A percentile compares a stretch with the other conserved stretches of the same genome.
Evolutionary conservation across 2,329 filamentous ascomycete genomes (phyloP).

Genomic region (Penicillium sp.): DNA sequence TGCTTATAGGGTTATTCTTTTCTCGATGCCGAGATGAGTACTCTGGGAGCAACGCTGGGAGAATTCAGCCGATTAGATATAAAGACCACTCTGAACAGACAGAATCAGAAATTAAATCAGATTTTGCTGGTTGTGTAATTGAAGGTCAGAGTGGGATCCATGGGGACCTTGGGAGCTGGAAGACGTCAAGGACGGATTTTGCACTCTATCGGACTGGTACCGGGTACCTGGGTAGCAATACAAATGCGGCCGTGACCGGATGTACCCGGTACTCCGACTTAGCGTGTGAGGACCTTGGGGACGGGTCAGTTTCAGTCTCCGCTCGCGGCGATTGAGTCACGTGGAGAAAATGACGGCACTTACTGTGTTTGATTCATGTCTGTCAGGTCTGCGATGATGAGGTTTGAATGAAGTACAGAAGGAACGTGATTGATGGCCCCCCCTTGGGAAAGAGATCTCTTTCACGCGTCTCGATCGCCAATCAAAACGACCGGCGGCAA

Average conservation of each 20-base stretch:
- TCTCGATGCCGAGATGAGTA: conserved; percentile 3
- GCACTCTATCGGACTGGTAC: conserved; percentile 7
- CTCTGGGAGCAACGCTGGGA: conserved; percentile 7
- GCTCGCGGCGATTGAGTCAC: conserved; percentile 16
- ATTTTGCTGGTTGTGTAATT: conserved; percentile 16
- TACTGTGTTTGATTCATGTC: not conserved
- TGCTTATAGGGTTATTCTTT: not conserved
- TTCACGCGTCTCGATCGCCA: conserved; percentile 15
- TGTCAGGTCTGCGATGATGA: not conserved
- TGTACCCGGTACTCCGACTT: conserved; percentile 18
- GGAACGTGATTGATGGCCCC: not conserved
- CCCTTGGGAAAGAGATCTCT: not conserved
- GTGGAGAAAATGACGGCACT: conserved; percentile 8
- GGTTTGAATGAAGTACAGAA: not conserved
- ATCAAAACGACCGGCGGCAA: conserved; percentile 18
- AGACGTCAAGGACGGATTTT: conserved; percentile 23
- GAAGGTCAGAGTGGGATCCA: conserved; percentile 13
- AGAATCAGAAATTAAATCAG: conserved; percentile 8
- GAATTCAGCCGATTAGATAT: conserved; percentile 1
- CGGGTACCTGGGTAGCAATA: conserved; percentile 4
- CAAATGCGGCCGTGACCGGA: not conserved
- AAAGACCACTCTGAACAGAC: not conserved
- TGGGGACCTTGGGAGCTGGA: conserved; percentile 35
- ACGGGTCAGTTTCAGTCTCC: conserved; percentile 22
- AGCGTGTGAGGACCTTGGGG: conserved; percentile 35